phyloP scores from a whole-genome alignment of 2,329 filamentous ascomycete species.

The Fusarium penzigii region DNA sequence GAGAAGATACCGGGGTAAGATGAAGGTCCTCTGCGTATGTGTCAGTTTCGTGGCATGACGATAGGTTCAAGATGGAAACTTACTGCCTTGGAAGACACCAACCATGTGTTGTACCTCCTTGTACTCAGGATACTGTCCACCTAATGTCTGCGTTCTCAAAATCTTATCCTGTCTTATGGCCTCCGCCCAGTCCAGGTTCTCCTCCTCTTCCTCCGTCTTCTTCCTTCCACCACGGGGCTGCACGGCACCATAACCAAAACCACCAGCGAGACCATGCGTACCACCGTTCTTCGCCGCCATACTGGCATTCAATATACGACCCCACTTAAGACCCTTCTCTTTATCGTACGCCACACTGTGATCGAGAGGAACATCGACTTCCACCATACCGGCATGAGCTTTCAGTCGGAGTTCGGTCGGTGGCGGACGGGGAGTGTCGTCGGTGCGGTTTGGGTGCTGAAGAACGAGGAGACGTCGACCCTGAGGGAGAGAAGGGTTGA shows the following conservation, averaged over 20 bases:
- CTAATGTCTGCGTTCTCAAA: conserved; percentile 78
- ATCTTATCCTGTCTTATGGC: conserved; percentile 71
- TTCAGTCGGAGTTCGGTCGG: conserved; percentile 82
- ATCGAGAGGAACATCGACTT: conserved; percentile 87
- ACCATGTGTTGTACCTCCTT: conserved; percentile 85
- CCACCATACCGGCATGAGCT: conserved; percentile 76
- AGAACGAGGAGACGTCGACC: conserved; percentile 75
- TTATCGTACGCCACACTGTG: conserved; percentile 76
- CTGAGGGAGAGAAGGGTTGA: conserved; percentile 69
- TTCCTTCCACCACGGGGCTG: conserved; percentile 40
- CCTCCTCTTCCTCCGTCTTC: conserved; percentile 47
- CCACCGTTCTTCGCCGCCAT: conserved; percentile 61
- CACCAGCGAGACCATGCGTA: conserved; percentile 69
- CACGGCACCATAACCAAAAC: conserved; percentile 64
- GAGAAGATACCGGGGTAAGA: conserved; percentile 77
- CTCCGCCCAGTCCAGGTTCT: conserved; percentile 63
- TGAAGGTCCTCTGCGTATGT: conserved; percentile 70
- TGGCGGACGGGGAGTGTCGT: conserved; percentile 50
- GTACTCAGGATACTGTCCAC: conserved; percentile 72
- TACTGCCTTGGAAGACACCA: conserved; percentile 84
- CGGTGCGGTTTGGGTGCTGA: conserved; percentile 81
- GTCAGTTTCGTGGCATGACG: conserved; percentile 16
- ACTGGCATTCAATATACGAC: conserved; percentile 68
- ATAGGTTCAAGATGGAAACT: conserved; percentile 32
- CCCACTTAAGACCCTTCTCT: conserved; percentile 80